Evolutionary conservation across 129 eudicot species (phyloP), one percentile per base, ranked within the genome.

Genomic region (sunflower (Helianthus annuus)): DNA sequence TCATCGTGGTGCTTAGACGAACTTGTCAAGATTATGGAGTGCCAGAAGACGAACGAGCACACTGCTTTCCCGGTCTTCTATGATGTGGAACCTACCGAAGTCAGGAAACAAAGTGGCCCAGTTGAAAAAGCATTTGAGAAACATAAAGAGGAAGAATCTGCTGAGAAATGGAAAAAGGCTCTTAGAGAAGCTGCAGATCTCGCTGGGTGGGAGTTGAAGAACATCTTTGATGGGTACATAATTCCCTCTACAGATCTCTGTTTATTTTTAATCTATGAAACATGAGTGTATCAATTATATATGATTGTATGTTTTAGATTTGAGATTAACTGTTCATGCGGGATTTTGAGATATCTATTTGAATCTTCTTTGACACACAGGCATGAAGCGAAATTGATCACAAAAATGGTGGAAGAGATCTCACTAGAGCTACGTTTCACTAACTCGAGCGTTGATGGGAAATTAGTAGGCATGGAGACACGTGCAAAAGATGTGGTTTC

Each of bases 181-280:
- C 38, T 56, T 10, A 56, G 6, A 56, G 36, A 56, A 24, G 62
- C 62, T 9, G 62, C 62, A 0, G 38, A 2, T 24, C n/a, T 56
- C 1, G 62, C 62, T 56, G 62, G 62, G 13, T 22, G 62, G 62
- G 62, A 56, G n/a, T 10, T 56, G 6, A 56, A 56, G 62, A 56
- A 24, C 14, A 56, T 38, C 32, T 27, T 27, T 27, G 32, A 27
- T 27, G 32, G 32, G 32, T 27, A 27, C 32, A 2, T 27, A 27
- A 27, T 2, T 27, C 32, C 3, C 2, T 27, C 3, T 27, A 2
- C 2, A 27, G 32, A 27, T 27, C 32, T 27, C 22, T 19, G 22
- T 19, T 19, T 27, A 27, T 27, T 27, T 27, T 1, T 27, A 27
- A 27, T 27, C 32, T 19, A 19, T 19, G 22, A 19, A 19, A 19